Evolutionary conservation across 495 filamentous ascomycete genomes (phyloP).

Genomic region (Penicillium pulvis): DNA sequence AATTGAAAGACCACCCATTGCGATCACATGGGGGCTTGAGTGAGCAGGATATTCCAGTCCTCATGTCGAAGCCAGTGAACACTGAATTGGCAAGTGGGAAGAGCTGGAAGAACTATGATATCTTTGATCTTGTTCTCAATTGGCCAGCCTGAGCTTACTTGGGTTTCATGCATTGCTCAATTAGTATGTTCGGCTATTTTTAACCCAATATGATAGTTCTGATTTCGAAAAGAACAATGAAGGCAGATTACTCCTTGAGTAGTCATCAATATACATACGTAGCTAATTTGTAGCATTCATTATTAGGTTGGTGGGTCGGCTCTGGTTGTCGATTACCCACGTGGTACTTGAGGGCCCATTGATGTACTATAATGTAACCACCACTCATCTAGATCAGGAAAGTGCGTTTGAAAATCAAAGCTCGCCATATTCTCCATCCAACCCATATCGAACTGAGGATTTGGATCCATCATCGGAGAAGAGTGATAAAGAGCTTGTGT

Average conservation of each 20-base stretch:
- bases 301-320: neutral
- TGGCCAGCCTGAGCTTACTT: constrained; percentile 1
- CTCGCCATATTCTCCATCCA: constrained; percentile 38
- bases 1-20: constrained; percentile 30
- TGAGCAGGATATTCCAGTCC: constrained; percentile 33
- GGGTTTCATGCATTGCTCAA: neutral
- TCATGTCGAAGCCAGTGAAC: constrained; percentile 26
- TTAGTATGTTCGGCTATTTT: neutral
- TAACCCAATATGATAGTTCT: neutral
- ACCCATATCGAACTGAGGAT: constrained; percentile 18
- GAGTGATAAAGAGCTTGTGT: constrained; percentile 14
- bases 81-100: neutral
- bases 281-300: no score
- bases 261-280: no score
- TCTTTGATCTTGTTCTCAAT: constrained; percentile 39
- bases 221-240: neutral
- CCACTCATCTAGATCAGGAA: constrained; percentile 32
- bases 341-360: constrained; percentile 11
- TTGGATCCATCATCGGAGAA: constrained; percentile 16
- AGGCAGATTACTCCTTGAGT: no score
- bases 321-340: neutral
- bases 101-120: constrained; percentile 36
- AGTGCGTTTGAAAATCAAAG: constrained; percentile 35
- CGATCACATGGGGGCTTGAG: constrained; percentile 39
- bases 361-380: constrained; percentile 25